Evolutionary conservation across 2,329 filamentous ascomycete species (phyloP).

Genomic region (Neoarthrinium moseri): DNA sequence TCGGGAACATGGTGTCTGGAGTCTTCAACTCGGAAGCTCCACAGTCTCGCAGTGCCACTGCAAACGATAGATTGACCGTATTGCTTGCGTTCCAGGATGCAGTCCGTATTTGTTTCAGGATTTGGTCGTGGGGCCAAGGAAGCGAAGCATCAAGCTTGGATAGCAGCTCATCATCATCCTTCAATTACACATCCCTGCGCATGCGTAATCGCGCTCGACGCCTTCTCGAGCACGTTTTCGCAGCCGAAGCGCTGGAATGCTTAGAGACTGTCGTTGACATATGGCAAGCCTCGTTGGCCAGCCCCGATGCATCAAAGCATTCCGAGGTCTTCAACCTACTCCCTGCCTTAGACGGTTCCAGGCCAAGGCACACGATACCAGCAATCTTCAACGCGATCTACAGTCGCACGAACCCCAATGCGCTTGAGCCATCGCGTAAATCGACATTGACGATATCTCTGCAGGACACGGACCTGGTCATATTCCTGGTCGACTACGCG

Average conservation of each 20-base stretch:
- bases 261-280: conserved; percentile 86
- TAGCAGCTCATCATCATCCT: conserved; percentile 71
- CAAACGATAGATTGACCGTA: conserved; percentile 90
- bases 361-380: conserved; percentile 87
- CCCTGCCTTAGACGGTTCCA: conserved; percentile 85
- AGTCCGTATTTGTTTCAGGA: conserved; percentile 84
- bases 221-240: conserved; percentile 88
- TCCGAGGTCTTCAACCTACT: conserved; percentile 79
- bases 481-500: conserved; percentile 89
- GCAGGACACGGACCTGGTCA: conserved; percentile 78
- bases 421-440: conserved; percentile 75
- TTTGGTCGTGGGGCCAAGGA: conserved; percentile 89
- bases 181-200: conserved; percentile 84
- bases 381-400: conserved; percentile 96
- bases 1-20: conserved; percentile 91
- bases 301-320: conserved; percentile 47
- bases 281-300: conserved; percentile 62
- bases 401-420: conserved; percentile 82
- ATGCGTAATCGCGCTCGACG: conserved; percentile 87
- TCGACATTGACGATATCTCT: conserved; percentile 87
- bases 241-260: conserved; percentile 88
- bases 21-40: conserved; percentile 79
- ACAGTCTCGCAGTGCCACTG: conserved; percentile 78
- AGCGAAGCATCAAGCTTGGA: conserved; percentile 61
- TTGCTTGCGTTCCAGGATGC: conserved; percentile 96